These are phyloP conservation scores for Wickerhamiella bombiphila DNA, from an alignment of 805 yeast species.

Conservation along the genomic window DNA sequence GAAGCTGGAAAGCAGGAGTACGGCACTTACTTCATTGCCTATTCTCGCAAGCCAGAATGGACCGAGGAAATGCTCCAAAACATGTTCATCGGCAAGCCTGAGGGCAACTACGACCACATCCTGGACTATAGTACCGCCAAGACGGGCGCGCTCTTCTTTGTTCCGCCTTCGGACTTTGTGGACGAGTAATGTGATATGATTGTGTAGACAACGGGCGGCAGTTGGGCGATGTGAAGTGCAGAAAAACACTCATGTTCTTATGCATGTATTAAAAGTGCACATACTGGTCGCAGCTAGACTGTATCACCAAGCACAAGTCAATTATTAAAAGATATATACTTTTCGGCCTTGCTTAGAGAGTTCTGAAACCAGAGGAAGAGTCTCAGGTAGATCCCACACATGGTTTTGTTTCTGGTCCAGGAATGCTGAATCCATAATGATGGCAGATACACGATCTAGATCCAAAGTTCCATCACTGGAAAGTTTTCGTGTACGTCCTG, in stretches of 20 bases:
- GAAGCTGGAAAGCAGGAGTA: conserved; percentile 13
- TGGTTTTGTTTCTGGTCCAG: conserved; percentile 46
- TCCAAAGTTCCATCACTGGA: conserved; percentile 31
- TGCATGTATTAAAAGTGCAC: too few species aligned
- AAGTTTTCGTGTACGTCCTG: conserved; percentile 42
- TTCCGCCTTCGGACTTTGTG: conserved; percentile 11
- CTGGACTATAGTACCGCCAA: conserved; percentile 14
- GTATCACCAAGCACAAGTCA: too few species aligned
- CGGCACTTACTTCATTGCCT: conserved; percentile 18
- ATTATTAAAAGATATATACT: conserved; percentile 35
- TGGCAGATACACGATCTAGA: conserved; percentile 33
- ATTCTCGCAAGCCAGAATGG: conserved; percentile 8
- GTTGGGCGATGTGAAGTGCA: too few species aligned
- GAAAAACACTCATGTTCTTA: too few species aligned
- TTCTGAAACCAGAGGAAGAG: conserved; percentile 16
- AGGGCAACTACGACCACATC: conserved; percentile 16
- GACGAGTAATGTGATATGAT: conserved; percentile 4
- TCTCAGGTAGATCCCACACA: conserved; percentile 37
- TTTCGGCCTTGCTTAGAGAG: conserved; percentile 29
- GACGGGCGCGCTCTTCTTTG: conserved; percentile 14
- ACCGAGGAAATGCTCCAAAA: conserved; percentile 16
- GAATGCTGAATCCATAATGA: conserved; percentile 47
- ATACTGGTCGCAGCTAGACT: too few species aligned
- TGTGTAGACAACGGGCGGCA: too few species aligned
- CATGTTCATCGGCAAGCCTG: conserved; percentile 18